Evolutionary conservation across 1,139 yeast genomes (phyloP), one percentile per base, ranked within the genome.

Genomic region (Pichia sp.): DNA sequence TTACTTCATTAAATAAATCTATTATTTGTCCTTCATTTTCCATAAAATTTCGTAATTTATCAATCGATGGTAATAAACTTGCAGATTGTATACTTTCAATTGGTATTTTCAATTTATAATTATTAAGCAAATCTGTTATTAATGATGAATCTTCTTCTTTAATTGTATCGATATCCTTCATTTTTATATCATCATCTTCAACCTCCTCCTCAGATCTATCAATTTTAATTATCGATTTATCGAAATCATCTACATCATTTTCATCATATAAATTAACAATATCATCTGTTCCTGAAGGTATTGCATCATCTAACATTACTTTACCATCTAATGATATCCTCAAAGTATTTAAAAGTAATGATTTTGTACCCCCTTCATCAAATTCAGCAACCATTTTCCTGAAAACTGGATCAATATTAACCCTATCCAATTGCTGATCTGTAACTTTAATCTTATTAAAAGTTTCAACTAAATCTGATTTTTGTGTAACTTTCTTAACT

Each of bases 351-450:
- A 86, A 63, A 38, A 89, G 64, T 43, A 89, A 65, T 40, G 95
- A 84, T 54, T 82, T 85, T 9, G 96, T 89, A 5, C 97, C 96
- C 28, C 96, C 96, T 63, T 89, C 96, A 59, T 89, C 96, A 55
- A 88, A 89, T 47, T 88, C 96, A 0, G 95, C 85, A 38, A 89
- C 69, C 38, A 94, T 89, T 54, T 86, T 86, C 48, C 85, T 82
- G 62, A 89, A 86, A 39, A 89, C 67, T 0, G 96, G 96, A 60
- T 89, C 96, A 38, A 41, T 36, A 28, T 36, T 41, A 5, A 28
- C 38, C 35, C 34, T 36, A 18, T 39, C 34, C 18, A 35, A 15
- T 12, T 44, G 46, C 14, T 31, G 39, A 21, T 44, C 49, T 9
- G 38, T 31, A 1, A 37, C 28, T 34, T 26, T 40, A n/a, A 44